A percentile compares a stretch with the other conserved stretches of the same genome.
These are phyloP conservation scores for Erigeron philadelphicus DNA, from an alignment of 140 eudicot genomes.

Conservation along the genomic window DNA sequence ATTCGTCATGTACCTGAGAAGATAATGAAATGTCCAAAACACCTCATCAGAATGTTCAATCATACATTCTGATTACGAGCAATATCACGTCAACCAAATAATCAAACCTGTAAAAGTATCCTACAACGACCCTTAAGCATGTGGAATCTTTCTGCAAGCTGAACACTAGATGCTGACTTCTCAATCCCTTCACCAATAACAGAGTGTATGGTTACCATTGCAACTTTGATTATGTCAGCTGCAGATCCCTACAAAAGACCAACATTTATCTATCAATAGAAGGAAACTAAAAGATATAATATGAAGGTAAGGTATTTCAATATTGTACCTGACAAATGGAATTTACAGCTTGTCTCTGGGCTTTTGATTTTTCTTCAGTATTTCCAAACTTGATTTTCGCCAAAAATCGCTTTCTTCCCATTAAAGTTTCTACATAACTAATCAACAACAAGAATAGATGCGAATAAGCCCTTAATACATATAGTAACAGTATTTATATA, in stretches of 20 bases:
- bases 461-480: not conserved
- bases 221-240: constrained; percentile 87
- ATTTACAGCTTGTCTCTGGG: constrained; percentile 97
- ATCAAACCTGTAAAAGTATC: constrained; percentile 77
- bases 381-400: constrained; percentile 78
- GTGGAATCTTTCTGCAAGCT: constrained; percentile 46
- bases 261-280: constrained; percentile 8
- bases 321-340: constrained; percentile 81
- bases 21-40: constrained; percentile 20
- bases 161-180: constrained; percentile 30
- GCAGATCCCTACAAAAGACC: constrained; percentile 77
- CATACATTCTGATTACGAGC: not conserved
- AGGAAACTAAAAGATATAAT: not conserved
- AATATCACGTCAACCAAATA: constrained; percentile 4
- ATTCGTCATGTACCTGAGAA: constrained; percentile 85
- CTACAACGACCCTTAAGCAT: constrained; percentile 86
- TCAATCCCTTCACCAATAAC: constrained; percentile 48
- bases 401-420: constrained; percentile 86
- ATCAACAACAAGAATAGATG: constrained; percentile 25
- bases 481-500: not conserved
- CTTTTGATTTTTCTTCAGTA: constrained; percentile 85
- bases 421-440: constrained; percentile 81
- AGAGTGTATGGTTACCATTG: constrained; percentile 74
- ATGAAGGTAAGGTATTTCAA: not conserved
- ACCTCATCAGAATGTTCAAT: not conserved